phyloP scores from a whole-genome alignment of 179 eudicot genomes.

The Vitellaria paradoxa region DNA sequence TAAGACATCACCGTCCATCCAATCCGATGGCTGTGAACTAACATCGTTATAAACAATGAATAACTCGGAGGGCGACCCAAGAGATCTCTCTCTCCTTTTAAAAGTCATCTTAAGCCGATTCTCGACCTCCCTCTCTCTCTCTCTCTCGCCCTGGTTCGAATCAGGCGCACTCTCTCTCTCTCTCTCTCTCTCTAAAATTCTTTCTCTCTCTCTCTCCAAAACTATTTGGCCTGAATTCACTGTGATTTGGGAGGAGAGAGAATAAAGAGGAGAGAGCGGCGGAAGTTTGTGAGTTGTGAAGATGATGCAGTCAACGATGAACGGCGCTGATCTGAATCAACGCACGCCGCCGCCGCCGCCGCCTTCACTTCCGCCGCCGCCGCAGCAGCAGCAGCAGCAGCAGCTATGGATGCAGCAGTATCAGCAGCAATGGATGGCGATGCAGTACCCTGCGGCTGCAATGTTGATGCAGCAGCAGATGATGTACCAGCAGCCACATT shows the following conservation, averaged over 20 bases:
- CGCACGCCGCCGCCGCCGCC: conserved; percentile 20
- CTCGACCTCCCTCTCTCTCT: no score
- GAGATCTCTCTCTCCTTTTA: neutral
- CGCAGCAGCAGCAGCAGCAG: conserved; percentile 35
- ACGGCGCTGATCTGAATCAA: conserved; percentile 23
- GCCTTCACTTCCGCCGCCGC: neutral
- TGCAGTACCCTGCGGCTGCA: conserved; percentile 38
- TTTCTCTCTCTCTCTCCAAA: no score
- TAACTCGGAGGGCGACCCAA: neutral
- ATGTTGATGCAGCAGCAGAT: conserved; percentile 44
- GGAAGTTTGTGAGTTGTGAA: neutral
- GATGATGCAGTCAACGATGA: conserved; percentile 20
- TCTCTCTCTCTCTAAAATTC: no score
- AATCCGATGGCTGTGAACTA: conserved; percentile 11
- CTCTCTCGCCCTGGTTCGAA: conserved; percentile 15
- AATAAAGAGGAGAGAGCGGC: neutral
- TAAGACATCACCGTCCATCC: neutral
- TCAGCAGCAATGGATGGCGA: conserved; percentile 80
- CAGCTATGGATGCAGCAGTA: conserved; percentile 46
- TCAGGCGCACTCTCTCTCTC: neutral
- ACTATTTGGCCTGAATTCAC: neutral
- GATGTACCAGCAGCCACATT: conserved; percentile 34
- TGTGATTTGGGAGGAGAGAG: neutral
- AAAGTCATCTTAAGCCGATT: no score
- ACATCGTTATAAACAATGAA: conserved; percentile 6